Evolutionary conservation across 768 basidiomycete species (phyloP), one percentile per base, ranked within the genome.

Genomic region (Xerocomus spinulosus): DNA sequence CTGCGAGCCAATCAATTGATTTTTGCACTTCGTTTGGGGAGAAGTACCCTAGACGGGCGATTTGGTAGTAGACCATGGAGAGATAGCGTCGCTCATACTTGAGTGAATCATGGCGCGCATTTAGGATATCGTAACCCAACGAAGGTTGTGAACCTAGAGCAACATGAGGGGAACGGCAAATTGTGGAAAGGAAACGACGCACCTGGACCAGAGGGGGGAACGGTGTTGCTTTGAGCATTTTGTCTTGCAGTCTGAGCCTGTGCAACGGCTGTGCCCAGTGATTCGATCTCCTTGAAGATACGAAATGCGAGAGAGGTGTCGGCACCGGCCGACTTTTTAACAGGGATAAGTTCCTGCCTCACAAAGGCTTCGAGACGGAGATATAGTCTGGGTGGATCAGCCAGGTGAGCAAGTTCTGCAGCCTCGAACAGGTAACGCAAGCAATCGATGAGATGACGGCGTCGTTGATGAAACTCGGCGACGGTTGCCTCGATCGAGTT

Each of bases 21-120:
- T 66, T 67, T 56, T 79, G 78, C 21, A 91, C 64, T 53, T 92
- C 89, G 47, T 65, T 68, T 0, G 80, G 70, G 1, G 76, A 70
- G 34, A 90, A 65, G 55, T 75, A 76, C 1, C 85, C 87, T 37
- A 83, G 68, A 24, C 83, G 77, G 17, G 81, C 76, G 46, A 91
- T 69, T 21, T 79, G 70, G 62, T 76, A 81, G 29, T 89, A 73
- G 13, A 79, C 73, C n/a, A 75, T 73, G 17, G 81, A 80, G 4
- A 92, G 75, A 41, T 75, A 72, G 10, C 85, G 77, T 52, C 89
- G 76, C 59, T 92, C 88, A 44, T 83, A 82, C 58, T 78, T 80
- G 42, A 93, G 72, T 0, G 85, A 87, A 29, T 87, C 82, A 55
- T 80, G 78, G 25, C 87, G 80, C 32, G 83, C 79, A 40, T 74